Evolutionary conservation across 2,329 filamentous ascomycete genomes (phyloP).

Genomic region (Fusarium xylarioides): DNA sequence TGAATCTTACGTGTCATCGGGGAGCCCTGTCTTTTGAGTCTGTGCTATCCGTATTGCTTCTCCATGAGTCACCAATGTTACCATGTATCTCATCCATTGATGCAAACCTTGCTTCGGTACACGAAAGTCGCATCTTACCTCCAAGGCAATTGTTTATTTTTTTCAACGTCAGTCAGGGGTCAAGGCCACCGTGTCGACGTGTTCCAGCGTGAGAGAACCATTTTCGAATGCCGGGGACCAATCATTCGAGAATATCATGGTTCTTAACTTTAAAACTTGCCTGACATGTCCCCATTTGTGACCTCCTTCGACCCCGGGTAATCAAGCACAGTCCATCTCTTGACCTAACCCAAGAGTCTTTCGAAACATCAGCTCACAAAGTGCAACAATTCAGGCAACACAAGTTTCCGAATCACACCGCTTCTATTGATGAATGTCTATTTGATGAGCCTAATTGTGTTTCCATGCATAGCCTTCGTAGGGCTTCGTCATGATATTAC

Average conservation of each 20-base stretch:
- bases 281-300: conserved; percentile 8
- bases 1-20: conserved; percentile 15
- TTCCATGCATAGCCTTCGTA: neutral
- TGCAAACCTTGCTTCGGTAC: neutral
- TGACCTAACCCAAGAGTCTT: conserved; percentile 18
- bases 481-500: neutral
- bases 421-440: conserved; percentile 4
- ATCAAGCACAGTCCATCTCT: conserved; percentile 33
- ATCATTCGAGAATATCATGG: neutral
- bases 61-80: neutral
- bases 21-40: conserved; percentile 1
- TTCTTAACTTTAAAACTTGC: conserved; percentile 4
- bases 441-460: conserved; percentile 4
- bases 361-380: conserved; percentile 26
- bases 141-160: neutral
- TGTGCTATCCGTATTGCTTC: neutral
- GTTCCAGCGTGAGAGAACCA: neutral
- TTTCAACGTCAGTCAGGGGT: neutral
- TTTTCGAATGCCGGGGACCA: neutral
- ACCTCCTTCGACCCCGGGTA: conserved; percentile 9
- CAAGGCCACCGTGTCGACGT: neutral
- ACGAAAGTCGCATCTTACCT: conserved; percentile 4
- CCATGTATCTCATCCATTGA: neutral
- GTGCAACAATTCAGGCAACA: conserved; percentile 6
- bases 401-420: conserved; percentile 20